These are phyloP conservation scores for Melaleuca quinquenervia DNA, from an alignment of 345 rosid genomes.

Conservation along the genomic window DNA sequence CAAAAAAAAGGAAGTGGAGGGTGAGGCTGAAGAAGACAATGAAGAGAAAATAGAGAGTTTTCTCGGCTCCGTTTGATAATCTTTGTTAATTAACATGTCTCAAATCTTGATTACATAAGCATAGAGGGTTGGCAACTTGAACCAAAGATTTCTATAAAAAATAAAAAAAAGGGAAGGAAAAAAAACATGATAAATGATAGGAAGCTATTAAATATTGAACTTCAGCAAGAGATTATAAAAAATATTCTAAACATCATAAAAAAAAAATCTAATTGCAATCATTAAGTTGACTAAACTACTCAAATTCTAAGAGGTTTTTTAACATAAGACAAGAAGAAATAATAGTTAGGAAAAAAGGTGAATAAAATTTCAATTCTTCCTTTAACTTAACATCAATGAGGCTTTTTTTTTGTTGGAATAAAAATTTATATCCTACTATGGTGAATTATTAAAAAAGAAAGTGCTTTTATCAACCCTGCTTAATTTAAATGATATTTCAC, in stretches of 20 bases:
- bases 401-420: neutral
- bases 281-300: neutral
- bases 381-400: neutral
- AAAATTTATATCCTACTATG: neutral
- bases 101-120: neutral
- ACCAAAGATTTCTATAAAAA: neutral
- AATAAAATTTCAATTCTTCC: neutral
- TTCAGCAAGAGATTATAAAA: neutral
- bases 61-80: too few relatives aligned
- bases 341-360: neutral
- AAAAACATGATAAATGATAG: neutral
- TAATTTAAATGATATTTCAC: neutral
- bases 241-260: neutral
- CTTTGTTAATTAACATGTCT: neutral
- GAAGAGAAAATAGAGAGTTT: too few relatives aligned
- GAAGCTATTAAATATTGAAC: neutral
- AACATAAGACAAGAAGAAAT: neutral
- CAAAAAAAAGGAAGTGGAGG: too few relatives aligned
- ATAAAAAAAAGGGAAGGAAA: rapidly evolving
- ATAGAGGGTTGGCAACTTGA: neutral
- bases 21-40: too few relatives aligned
- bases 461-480: neutral
- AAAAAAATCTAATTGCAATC: neutral
- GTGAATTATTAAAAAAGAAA: neutral
- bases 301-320: neutral